Conservation (phyloP, 495 filamentous ascomycete genomes). For the Jackrogersella multiformis region DNA sequence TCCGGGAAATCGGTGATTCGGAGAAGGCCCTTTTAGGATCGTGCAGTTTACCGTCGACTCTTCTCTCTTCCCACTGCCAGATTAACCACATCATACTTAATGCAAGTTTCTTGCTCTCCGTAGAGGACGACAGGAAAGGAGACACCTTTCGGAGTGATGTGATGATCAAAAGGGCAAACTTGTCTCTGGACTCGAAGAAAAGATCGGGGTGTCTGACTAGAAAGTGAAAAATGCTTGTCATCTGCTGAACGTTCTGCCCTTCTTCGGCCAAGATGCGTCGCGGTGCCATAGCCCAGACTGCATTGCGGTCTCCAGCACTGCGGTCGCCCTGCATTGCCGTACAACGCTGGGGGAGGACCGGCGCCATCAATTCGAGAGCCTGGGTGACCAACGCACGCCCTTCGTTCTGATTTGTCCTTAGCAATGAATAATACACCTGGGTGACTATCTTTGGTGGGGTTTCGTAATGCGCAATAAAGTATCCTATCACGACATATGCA, state of each 20-base stretch:
- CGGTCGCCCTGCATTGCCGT: conserved; percentile 45
- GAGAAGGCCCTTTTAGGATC: conserved; percentile 59
- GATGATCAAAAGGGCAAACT: conserved; percentile 88
- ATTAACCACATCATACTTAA: conserved; percentile 89
- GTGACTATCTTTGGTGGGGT: conserved; percentile 95
- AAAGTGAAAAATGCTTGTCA: conserved; percentile 97
- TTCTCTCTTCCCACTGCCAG: conserved; percentile 89
- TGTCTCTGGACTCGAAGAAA: conserved; percentile 94
- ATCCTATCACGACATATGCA: conserved; percentile 94
- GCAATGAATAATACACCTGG: conserved; percentile 89
- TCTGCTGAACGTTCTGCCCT: conserved; percentile 94
- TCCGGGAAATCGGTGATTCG: conserved; percentile 77
- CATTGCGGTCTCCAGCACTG: conserved; percentile 55
- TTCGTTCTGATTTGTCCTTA: conserved; percentile 94
- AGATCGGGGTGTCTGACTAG: conserved; percentile 89
- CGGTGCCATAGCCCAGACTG: conserved; percentile 88
- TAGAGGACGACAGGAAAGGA: conserved; percentile 81
- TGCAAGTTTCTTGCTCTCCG: conserved; percentile 91
- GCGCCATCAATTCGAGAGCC: conserved; percentile 91
- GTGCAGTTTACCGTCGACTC: conserved; percentile 65
- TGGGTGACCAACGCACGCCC: conserved; percentile 92
- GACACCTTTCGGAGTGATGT: conserved; percentile 89
- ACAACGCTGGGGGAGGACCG: conserved; percentile 84
- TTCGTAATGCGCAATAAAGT: conserved; percentile 97
- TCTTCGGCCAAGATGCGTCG: conserved; percentile 93